A percentile compares a stretch with the other conserved stretches of the same genome.
phyloP scores from a whole-genome alignment of 352 stramenopile genomes.

The Phytophthora citrophthora region DNA sequence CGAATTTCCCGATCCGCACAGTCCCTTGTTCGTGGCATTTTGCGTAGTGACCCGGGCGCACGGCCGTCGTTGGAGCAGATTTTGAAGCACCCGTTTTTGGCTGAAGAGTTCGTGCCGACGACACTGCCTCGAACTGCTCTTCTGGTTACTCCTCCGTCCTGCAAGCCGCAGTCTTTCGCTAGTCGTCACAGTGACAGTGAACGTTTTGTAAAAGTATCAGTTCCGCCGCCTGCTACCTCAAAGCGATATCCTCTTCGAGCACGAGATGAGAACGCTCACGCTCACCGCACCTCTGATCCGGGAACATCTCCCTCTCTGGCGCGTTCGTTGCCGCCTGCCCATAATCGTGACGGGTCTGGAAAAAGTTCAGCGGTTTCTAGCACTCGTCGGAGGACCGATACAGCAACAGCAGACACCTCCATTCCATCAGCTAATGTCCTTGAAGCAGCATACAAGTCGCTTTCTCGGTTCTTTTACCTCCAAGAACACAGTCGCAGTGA shows the following conservation, averaged over 20 bases:
- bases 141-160: slow-evolving; percentile 72
- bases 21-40: slow-evolving; percentile 74
- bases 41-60: slow-evolving; percentile 72
- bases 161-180: slow-evolving; percentile 43
- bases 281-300: slow-evolving; percentile 38
- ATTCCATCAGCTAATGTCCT: slow-evolving; percentile 38
- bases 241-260: slow-evolving; percentile 45
- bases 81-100: slow-evolving; percentile 80
- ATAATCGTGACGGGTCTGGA: slow-evolving; percentile 23
- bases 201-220: slow-evolving; percentile 25
- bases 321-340: slow-evolving; percentile 27
- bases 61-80: slow-evolving; percentile 82
- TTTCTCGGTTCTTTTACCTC: slow-evolving; percentile 73
- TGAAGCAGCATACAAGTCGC: slow-evolving; percentile 58
- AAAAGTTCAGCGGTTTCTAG: slow-evolving; percentile 12
- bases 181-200: slow-evolving; percentile 32
- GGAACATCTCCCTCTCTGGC: slow-evolving; percentile 16
- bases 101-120: slow-evolving; percentile 59
- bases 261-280: slow-evolving; percentile 41
- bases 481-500: slow-evolving; percentile 50
- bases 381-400: slow-evolving; percentile 15
- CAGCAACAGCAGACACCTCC: slow-evolving; percentile 11
- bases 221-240: slow-evolving; percentile 29
- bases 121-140: slow-evolving; percentile 68
- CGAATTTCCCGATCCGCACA: slow-evolving; percentile 85